Conservation (phyloP, 1,139 yeast genomes). For the Pichia sp. region DNA sequence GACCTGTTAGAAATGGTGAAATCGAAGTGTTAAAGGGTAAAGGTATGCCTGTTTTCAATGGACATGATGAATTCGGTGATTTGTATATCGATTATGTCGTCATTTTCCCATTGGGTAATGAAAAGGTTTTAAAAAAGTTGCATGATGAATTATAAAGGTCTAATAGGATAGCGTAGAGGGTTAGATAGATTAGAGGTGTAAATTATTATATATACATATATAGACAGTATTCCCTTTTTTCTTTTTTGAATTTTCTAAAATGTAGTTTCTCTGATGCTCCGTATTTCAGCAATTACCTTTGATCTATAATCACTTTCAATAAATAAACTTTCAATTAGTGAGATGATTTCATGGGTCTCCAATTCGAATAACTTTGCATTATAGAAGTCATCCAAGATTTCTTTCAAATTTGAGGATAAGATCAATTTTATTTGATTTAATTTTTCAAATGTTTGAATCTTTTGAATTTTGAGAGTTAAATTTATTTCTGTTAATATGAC, state of each 20-base stretch:
- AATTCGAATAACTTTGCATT: slow-evolving; percentile 71
- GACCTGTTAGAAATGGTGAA: slow-evolving; percentile 55
- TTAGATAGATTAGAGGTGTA: not conserved
- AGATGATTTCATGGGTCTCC: slow-evolving; percentile 56
- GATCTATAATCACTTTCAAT: slow-evolving; percentile 65
- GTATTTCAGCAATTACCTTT: slow-evolving; percentile 55
- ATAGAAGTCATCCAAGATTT: slow-evolving; percentile 64
- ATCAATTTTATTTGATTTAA: slow-evolving; percentile 41
- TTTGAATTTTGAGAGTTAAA: slow-evolving; percentile 10
- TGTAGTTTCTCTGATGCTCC: slow-evolving; percentile 33
- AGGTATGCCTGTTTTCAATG: slow-evolving; percentile 72
- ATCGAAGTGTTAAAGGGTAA: slow-evolving; percentile 61
- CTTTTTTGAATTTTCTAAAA: not conserved
- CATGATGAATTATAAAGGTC: slow-evolving; percentile 25
- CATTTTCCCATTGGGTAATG: slow-evolving; percentile 24
- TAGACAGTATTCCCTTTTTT: not conserved
- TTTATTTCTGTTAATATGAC: not conserved
- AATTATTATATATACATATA: not conserved
- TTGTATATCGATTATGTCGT: slow-evolving; percentile 44
- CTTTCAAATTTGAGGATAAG: slow-evolving; percentile 51
- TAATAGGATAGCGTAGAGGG: not conserved
- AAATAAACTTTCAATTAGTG: slow-evolving; percentile 56
- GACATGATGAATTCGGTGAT: slow-evolving; percentile 62
- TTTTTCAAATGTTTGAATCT: slow-evolving; percentile 34
- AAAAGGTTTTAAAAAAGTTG: slow-evolving; percentile 15